Conservation (phyloP, 495 filamentous ascomycete species). For the Coniosporium apollinis region DNA sequence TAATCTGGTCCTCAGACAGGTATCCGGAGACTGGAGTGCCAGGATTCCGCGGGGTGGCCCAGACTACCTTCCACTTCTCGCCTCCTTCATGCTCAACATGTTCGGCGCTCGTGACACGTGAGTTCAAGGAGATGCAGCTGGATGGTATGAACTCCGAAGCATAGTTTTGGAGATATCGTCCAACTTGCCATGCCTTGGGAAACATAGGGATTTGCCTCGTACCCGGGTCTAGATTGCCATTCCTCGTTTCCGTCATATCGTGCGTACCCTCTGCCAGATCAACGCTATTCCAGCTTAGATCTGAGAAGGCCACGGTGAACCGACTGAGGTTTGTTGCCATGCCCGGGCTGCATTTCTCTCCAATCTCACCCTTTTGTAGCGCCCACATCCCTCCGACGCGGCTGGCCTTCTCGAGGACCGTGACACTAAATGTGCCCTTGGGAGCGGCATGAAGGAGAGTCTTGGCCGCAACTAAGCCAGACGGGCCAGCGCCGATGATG, state of each 20-base stretch:
- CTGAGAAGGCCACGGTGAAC: slow-evolving; percentile 65
- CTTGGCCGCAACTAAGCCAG: slow-evolving; percentile 70
- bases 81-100: slow-evolving; percentile 15
- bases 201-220: slow-evolving; percentile 34
- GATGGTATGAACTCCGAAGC: slow-evolving; percentile 35
- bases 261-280: slow-evolving; percentile 7
- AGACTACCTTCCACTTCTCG: slow-evolving; percentile 39
- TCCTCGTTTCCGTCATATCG: not conserved
- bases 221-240: slow-evolving; percentile 10
- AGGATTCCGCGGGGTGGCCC: slow-evolving; percentile 9
- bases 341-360: slow-evolving; percentile 37
- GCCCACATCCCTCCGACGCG: slow-evolving; percentile 70
- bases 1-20: slow-evolving; percentile 11
- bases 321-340: slow-evolving; percentile 70
- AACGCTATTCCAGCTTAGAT: slow-evolving; percentile 48
- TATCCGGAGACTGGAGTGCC: not conserved
- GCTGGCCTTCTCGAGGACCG: slow-evolving; percentile 48
- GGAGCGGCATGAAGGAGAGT: slow-evolving; percentile 47
- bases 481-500: slow-evolving; percentile 58
- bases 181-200: slow-evolving; percentile 61
- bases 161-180: slow-evolving; percentile 53
- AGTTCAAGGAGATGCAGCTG: slow-evolving; percentile 32
- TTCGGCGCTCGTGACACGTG: slow-evolving; percentile 33
- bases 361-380: slow-evolving; percentile 22
- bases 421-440: slow-evolving; percentile 42